phyloP scores from a whole-genome alignment of 805 yeast species.

The Torulaspora microellipsoides region DNA sequence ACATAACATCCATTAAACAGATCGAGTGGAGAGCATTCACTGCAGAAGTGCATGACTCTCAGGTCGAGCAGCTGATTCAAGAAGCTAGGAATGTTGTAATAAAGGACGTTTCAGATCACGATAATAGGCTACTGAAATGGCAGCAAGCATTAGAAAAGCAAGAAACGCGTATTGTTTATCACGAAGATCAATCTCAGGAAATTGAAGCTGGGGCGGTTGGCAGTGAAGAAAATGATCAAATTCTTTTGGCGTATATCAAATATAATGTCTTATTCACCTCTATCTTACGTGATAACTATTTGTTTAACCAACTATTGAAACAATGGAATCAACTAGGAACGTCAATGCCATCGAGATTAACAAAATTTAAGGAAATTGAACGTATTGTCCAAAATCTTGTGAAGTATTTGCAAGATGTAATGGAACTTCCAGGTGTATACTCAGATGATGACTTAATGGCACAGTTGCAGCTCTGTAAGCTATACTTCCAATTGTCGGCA shows the following conservation, averaged over 20 bases:
- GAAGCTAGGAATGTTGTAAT: constrained; percentile 36
- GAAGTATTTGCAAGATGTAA: constrained; percentile 51
- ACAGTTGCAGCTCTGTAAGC: constrained; percentile 24
- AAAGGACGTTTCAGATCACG: constrained; percentile 46
- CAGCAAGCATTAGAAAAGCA: constrained; percentile 63
- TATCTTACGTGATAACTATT: constrained; percentile 62
- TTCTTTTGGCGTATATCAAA: constrained; percentile 68
- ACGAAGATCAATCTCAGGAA: constrained; percentile 38
- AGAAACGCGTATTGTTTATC: constrained; percentile 43
- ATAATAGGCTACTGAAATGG: constrained; percentile 58
- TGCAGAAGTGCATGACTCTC: constrained; percentile 65
- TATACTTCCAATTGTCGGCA: constrained; percentile 21
- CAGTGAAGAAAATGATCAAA: constrained; percentile 60
- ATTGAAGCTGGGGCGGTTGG: constrained; percentile 44
- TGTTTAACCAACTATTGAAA: constrained; percentile 38
- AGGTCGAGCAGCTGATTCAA: constrained; percentile 58
- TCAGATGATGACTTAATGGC: constrained; percentile 66
- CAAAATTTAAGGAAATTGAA: constrained; percentile 33
- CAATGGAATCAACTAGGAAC: constrained; percentile 27
- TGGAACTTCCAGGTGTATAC: constrained; percentile 88
- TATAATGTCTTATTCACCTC: constrained; percentile 63
- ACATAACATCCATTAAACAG: constrained; percentile 38
- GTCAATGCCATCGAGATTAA: constrained; percentile 24
- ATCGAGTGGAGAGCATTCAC: constrained; percentile 56
- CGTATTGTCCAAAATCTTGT: constrained; percentile 41